Evolutionary conservation across 2,329 filamentous ascomycete species (phyloP).

Genomic region (Trichocomaceae sp.): DNA sequence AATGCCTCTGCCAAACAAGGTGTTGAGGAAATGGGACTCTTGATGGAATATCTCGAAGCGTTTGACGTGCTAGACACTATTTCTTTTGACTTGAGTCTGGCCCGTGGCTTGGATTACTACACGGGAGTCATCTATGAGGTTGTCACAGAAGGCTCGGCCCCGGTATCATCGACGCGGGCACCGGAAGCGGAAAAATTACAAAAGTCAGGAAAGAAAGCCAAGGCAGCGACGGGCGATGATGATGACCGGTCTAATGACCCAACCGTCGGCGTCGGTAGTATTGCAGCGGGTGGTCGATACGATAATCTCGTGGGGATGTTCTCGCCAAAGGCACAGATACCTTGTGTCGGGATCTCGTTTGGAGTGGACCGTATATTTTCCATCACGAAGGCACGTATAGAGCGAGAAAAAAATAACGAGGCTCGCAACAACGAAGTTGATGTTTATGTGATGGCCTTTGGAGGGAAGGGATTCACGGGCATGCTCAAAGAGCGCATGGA

Average conservation of each 20-base stretch:
- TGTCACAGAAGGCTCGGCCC: conserved; percentile 71
- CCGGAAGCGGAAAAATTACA: conserved; percentile 29
- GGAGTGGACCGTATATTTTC: conserved; percentile 94
- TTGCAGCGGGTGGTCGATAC: conserved; percentile 85
- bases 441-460: conserved; percentile 92
- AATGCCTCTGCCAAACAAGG: conserved; percentile 74
- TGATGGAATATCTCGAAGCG: conserved; percentile 75
- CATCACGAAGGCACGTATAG: conserved; percentile 73
- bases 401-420: conserved; percentile 47
- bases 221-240: conserved; percentile 48
- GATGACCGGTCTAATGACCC: conserved; percentile 71
- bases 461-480: conserved; percentile 75
- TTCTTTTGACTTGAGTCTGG: conserved; percentile 84
- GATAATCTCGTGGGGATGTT: conserved; percentile 95
- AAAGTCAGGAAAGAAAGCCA: conserved; percentile 39
- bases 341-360: conserved; percentile 87
- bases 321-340: conserved; percentile 73
- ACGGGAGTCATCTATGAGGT: conserved; percentile 89
- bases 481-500: conserved; percentile 77
- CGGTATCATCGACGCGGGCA: conserved; percentile 38
- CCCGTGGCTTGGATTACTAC: conserved; percentile 87
- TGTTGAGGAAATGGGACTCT: conserved; percentile 69
- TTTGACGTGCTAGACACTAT: conserved; percentile 67
- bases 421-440: conserved; percentile 70
- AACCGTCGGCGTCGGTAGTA: conserved; percentile 75